Evolutionary conservation across 73 alveolate genomes (phyloP), one percentile per base, ranked within the genome.

Genomic region (Paramecium pentaurelia): DNA sequence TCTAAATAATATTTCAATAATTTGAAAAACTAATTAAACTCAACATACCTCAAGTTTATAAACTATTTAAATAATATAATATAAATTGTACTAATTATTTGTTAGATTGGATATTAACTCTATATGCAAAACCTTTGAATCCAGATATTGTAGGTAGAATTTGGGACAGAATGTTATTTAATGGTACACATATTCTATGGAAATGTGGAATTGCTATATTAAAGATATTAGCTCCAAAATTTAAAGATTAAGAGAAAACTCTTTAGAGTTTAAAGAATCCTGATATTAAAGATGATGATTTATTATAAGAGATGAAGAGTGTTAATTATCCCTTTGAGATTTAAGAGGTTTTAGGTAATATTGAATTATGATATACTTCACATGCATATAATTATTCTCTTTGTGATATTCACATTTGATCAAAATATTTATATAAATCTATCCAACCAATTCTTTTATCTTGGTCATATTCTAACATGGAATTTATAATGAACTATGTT

Each of bases 201-300:
- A 75, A 42, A 42, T 75, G 88, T 75, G 88, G 68, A 75, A 75
- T 75, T 30, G 58, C 88, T 9, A 75, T 75, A 36, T 38, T 75
- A 8, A 75, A 42, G 60, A 38, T 75, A 36, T 38, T 75, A 20
- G 14, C 12, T 22, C 58, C 58, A 14, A 18, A n/a, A 75, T 75
- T 75, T n/a, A 36, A 30, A 3, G 47, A 75, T 38, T 25, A 36
- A 12, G 88, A 30, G 27, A 38, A 36, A 22, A 42, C 60, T 12
- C 36, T 36, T 36, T n/a, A 36, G n/a, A 30, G 36, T 25, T 42
- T 75, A 20, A 75, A 75, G 8, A 36, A 75, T 36, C 88, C 88
- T 36, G 58, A 38, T 4, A 75, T 75, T 1, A 75, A 75, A 42
- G 88, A 75, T 36, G 60, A 75, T 1, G 64, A 75, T 16, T 42